Conservation (phyloP, 2,329 filamentous ascomycete genomes). For the Nakataea oryzae region DNA sequence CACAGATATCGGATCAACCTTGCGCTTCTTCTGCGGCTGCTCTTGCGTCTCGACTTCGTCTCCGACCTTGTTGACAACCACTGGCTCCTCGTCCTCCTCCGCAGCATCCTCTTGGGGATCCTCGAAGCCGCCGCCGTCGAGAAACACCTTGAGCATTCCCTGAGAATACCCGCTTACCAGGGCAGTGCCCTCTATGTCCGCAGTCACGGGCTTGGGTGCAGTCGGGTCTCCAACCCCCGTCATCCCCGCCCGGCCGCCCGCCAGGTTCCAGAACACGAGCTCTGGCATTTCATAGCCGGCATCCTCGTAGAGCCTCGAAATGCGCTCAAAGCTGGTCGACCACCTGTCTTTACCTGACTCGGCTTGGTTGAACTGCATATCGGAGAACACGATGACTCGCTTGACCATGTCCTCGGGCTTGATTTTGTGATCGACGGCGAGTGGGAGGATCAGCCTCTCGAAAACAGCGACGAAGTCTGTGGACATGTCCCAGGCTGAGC, state of each 20-base stretch:
- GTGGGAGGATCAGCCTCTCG: slow-evolving; percentile 39
- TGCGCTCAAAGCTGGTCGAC: slow-evolving; percentile 36
- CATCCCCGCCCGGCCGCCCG: slow-evolving; percentile 22
- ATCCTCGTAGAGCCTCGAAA: slow-evolving; percentile 30
- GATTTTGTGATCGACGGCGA: slow-evolving; percentile 38
- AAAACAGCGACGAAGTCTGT: slow-evolving; percentile 48
- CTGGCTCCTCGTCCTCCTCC: slow-evolving; percentile 16
- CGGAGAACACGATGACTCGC: slow-evolving; percentile 48
- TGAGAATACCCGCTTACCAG: slow-evolving; percentile 48
- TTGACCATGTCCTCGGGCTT: slow-evolving; percentile 49
- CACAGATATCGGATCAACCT: slow-evolving; percentile 29
- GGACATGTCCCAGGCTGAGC: slow-evolving; percentile 25
- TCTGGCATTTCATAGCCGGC: slow-evolving; percentile 48
- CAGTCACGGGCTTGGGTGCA: slow-evolving; percentile 37
- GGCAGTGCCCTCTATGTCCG: slow-evolving; percentile 31
- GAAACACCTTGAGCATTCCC: slow-evolving; percentile 45
- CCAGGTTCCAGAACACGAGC: slow-evolving; percentile 52
- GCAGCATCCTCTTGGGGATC: slow-evolving; percentile 23
- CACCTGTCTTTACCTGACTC: slow-evolving; percentile 15
- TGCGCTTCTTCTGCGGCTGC: slow-evolving; percentile 21
- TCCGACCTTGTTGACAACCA: slow-evolving; percentile 14
- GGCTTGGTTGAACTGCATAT: slow-evolving; percentile 47
- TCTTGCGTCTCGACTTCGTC: slow-evolving; percentile 14
- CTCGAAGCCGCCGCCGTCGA: slow-evolving; percentile 37
- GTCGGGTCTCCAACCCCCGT: slow-evolving; percentile 12